A percentile compares a stretch with the other conserved stretches of the same genome.
phyloP scores from a whole-genome alignment of 345 rosid genomes.

The Viola odorata region DNA sequence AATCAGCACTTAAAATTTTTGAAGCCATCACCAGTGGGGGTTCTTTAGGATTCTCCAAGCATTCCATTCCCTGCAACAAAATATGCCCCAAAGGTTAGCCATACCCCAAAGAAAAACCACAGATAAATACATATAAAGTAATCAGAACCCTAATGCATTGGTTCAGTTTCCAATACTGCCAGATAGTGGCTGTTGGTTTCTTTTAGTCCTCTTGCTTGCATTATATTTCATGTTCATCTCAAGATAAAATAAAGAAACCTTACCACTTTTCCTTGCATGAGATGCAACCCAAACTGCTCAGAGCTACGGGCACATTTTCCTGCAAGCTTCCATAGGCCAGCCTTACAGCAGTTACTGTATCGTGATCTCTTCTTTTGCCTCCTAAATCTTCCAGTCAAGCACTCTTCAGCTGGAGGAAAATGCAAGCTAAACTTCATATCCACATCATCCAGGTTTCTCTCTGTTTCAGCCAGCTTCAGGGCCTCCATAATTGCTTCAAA shows the following conservation, averaged over 20 bases:
- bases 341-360: constrained; percentile 75
- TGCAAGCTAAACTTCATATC: constrained; percentile 94
- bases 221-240: constrained; percentile 2
- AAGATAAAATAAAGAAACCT: constrained; percentile 12
- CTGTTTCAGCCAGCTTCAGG: constrained; percentile 67
- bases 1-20: constrained; percentile 78
- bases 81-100: not conserved
- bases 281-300: constrained; percentile 69
- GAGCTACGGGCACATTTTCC: constrained; percentile 89
- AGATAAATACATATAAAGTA: too few relatives aligned
- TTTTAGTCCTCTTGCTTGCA: too few relatives aligned
- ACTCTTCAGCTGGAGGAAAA: constrained; percentile 93
- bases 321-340: constrained; percentile 95
- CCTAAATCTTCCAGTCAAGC: constrained; percentile 83
- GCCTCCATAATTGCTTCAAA: constrained; percentile 70
- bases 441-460: constrained; percentile 96
- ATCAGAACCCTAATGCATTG: too few relatives aligned
- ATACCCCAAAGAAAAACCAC: too few relatives aligned
- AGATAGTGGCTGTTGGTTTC: too few relatives aligned
- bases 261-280: constrained; percentile 21
- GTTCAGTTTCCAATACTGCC: too few relatives aligned
- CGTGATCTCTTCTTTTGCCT: constrained; percentile 89
- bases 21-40: constrained; percentile 94
- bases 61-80: constrained; percentile 45
- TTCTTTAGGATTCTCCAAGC: constrained; percentile 83